phyloP scores from a whole-genome alignment of 805 yeast species.

The Candida rishiriensis region DNA sequence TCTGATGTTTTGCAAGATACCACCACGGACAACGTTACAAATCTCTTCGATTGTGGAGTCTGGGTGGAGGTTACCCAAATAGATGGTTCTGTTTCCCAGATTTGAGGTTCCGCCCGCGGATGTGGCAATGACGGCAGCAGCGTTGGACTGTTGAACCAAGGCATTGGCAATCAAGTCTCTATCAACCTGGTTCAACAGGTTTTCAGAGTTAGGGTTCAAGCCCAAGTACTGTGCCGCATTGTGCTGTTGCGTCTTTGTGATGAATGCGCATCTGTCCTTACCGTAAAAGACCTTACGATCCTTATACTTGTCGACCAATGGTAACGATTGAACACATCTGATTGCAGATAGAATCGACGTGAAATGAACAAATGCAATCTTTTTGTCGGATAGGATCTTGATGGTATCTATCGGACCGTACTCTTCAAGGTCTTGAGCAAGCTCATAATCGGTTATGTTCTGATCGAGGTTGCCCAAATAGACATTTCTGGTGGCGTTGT shows the following conservation, averaged over 20 bases:
- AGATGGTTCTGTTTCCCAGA: conserved; percentile 90
- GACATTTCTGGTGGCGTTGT: conserved; percentile 91
- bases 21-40: conserved; percentile 95
- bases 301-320: conserved; percentile 62
- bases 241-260: conserved; percentile 93
- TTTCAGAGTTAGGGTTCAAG: conserved; percentile 83
- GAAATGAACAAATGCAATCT: conserved; percentile 88
- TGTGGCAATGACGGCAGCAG: conserved; percentile 96
- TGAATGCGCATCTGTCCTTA: conserved; percentile 91
- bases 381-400: conserved; percentile 73
- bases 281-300: conserved; percentile 85
- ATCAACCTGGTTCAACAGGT: conserved; percentile 55
- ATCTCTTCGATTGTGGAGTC: conserved; percentile 88
- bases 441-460: conserved; percentile 59
- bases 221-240: conserved; percentile 95
- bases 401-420: conserved; percentile 85
- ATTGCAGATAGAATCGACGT: conserved; percentile 83
- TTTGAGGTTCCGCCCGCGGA: conserved; percentile 92
- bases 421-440: conserved; percentile 58
- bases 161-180: conserved; percentile 64
- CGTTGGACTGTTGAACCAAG: conserved; percentile 88
- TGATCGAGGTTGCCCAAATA: conserved; percentile 73
- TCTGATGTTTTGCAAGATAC: conserved; percentile 79
- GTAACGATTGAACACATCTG: conserved; percentile 72
- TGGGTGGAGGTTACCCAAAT: conserved; percentile 84